phyloP scores from a whole-genome alignment of 2,329 filamentous ascomycete genomes.

The Talaromyces rugulosus region DNA sequence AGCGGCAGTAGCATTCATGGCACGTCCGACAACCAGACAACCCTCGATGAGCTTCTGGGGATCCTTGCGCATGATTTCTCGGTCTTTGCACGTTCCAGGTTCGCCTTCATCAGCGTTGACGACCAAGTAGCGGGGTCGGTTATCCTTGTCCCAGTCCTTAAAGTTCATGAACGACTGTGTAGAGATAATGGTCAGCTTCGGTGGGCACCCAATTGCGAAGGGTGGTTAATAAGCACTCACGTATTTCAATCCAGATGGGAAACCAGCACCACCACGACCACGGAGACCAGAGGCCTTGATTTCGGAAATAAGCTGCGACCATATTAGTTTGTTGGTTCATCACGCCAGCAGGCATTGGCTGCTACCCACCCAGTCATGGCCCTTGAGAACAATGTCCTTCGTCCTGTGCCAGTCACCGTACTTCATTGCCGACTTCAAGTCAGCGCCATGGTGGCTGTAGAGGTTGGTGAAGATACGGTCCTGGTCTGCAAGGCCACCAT shows the following conservation, averaged over 20 bases:
- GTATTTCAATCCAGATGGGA: slow-evolving; percentile 98
- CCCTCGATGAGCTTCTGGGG: slow-evolving; percentile 98
- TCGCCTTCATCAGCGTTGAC: slow-evolving; percentile 99
- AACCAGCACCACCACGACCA: slow-evolving; percentile 94
- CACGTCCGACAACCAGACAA: slow-evolving; percentile 89
- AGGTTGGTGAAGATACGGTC: slow-evolving; percentile 99
- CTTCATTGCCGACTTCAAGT: slow-evolving; percentile 91
- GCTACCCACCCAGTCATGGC: slow-evolving; percentile 74
- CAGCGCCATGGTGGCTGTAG: slow-evolving; percentile 86
- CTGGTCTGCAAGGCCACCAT: slow-evolving; percentile 89
- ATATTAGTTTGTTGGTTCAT: slow-evolving; percentile 2
- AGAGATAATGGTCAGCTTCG: slow-evolving; percentile 4
- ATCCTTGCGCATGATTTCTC: slow-evolving; percentile 99
- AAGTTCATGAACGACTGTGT: slow-evolving; percentile 98
- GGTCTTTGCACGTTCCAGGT: slow-evolving; percentile 98
- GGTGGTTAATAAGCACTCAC: slow-evolving; percentile 51
- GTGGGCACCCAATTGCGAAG: neutral
- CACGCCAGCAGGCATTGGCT: neutral
- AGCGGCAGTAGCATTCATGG: slow-evolving; percentile 97
- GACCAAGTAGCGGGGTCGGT: slow-evolving; percentile 89
- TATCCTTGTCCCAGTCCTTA: slow-evolving; percentile 99
- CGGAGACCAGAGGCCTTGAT: slow-evolving; percentile 94
- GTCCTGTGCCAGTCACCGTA: slow-evolving; percentile 99
- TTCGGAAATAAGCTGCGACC: slow-evolving; percentile 77
- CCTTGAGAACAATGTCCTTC: slow-evolving; percentile 96